A percentile compares a stretch with the other conserved stretches of the same genome.
Conservation (phyloP, 768 basidiomycete species). For the Tylopilus vinaceipallidus region DNA sequence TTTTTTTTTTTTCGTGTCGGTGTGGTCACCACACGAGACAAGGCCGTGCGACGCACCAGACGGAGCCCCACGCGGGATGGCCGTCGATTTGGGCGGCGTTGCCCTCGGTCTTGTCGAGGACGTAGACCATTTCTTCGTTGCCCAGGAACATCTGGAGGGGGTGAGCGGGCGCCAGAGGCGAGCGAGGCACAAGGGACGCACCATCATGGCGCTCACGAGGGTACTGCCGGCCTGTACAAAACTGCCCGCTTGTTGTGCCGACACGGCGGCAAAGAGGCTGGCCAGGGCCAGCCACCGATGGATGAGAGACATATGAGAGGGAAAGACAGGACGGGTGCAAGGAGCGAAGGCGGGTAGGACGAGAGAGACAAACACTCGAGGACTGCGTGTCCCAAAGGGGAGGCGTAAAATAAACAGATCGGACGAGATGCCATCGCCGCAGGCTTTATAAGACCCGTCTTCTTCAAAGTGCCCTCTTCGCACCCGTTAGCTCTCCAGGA, state of each 20-base stretch:
- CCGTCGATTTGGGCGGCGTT: conserved; percentile 63
- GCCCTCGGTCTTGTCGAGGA: conserved; percentile 84
- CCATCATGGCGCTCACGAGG: conserved; percentile 53
- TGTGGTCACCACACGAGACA: neutral
- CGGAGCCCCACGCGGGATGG: conserved; percentile 73
- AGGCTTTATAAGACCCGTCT: no score
- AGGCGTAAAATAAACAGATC: no score
- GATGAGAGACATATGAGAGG: conserved; percentile 8
- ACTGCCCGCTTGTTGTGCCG: conserved; percentile 17
- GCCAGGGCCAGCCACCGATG: conserved; percentile 9
- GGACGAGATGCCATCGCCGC: no score
- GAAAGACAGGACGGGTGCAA: neutral
- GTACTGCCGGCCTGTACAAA: conserved; percentile 30
- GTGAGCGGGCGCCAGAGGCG: neutral
- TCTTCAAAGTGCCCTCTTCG: no score
- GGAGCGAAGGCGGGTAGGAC: conserved; percentile 5
- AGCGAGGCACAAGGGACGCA: conserved; percentile 17
- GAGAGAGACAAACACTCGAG: neutral
- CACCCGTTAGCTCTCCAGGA: no score
- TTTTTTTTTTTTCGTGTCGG: conserved; percentile 29
- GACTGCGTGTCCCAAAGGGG: no score
- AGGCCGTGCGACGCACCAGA: conserved; percentile 42
- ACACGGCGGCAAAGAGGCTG: neutral
- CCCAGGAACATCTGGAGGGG: conserved; percentile 69
- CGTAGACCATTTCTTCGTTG: conserved; percentile 77